These are phyloP conservation scores for Aspergillus thermomutatus DNA, from an alignment of 2,329 filamentous ascomycete genomes.

Conservation along the genomic window DNA sequence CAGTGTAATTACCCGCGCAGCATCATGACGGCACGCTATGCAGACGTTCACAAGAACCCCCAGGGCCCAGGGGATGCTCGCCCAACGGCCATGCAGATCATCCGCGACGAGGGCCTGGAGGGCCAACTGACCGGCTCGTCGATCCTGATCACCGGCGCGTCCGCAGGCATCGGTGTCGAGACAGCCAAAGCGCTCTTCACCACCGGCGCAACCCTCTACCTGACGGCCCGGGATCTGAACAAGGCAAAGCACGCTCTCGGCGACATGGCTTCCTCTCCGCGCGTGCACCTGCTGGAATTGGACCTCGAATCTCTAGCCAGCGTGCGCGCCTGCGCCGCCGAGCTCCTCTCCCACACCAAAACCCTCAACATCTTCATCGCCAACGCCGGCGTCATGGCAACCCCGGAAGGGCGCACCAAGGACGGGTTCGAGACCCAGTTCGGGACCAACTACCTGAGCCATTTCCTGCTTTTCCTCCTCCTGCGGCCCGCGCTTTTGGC, in stretches of 20 bases:
- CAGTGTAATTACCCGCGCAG: background rate
- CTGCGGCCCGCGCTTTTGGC: conserved; percentile 33
- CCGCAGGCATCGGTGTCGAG: conserved; percentile 44
- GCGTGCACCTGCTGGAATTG: conserved; percentile 16
- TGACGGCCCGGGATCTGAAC: conserved; percentile 33
- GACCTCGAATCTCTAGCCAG: conserved; percentile 5
- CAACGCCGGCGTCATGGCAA: conserved; percentile 46
- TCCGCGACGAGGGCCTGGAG: conserved; percentile 18
- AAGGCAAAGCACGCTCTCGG: conserved; percentile 30
- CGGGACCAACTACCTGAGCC: conserved; percentile 51
- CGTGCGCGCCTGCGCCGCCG: conserved; percentile 5
- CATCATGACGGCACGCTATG: background rate
- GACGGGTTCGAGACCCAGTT: conserved; percentile 49
- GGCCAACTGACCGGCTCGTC: conserved; percentile 13
- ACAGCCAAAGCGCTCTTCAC: conserved; percentile 44
- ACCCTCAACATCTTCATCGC: conserved; percentile 32
- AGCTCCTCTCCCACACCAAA: conserved; percentile 7
- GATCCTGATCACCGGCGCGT: conserved; percentile 15
- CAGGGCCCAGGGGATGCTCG: conserved; percentile 20
- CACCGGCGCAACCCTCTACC: conserved; percentile 32
- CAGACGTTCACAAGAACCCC: background rate
- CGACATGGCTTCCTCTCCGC: conserved; percentile 15
- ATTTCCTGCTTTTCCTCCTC: conserved; percentile 54
- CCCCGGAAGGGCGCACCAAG: conserved; percentile 35
- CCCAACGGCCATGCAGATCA: conserved; percentile 36